phyloP scores from a whole-genome alignment of 805 yeast genomes.

The Millerozyma miso region DNA sequence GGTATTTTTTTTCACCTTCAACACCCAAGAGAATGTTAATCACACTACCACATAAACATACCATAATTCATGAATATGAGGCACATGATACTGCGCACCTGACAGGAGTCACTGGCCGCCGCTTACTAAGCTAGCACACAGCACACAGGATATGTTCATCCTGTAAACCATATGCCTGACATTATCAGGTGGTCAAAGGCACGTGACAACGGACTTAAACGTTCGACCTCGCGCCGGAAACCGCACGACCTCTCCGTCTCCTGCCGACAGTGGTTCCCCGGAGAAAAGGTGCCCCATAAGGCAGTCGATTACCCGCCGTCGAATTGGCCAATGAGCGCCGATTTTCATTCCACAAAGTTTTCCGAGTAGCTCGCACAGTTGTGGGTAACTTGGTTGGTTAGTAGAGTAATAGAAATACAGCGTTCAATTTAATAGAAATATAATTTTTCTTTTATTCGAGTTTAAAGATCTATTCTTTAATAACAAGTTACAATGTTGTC shows the following conservation, averaged over 20 bases:
- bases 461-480: slow-evolving; percentile 10
- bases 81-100: too few species aligned
- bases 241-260: neutral
- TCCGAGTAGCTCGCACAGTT: slow-evolving; percentile 5
- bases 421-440: slow-evolving; percentile 1
- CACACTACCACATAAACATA: too few species aligned
- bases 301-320: slow-evolving; percentile 1
- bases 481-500: slow-evolving; percentile 55
- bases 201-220: neutral
- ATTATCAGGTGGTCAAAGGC: too few species aligned
- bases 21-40: neutral
- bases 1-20: neutral
- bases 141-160: too few species aligned
- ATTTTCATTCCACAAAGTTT: slow-evolving; percentile 3
- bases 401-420: slow-evolving; percentile 1
- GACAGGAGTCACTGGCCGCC: too few species aligned
- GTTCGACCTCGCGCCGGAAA: neutral
- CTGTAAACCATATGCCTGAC: too few species aligned
- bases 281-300: neutral
- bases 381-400: slow-evolving; percentile 4
- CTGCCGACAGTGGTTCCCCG: neutral
- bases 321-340: slow-evolving; percentile 3
- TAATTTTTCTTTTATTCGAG: slow-evolving; percentile 1
- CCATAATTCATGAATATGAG: too few species aligned
- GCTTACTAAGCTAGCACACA: too few species aligned